Percentiles rank a stretch among this genome's conserved stretches.
phyloP scores from a whole-genome alignment of 2,329 filamentous ascomycete species.

The Pyrenochaeta sp. region DNA sequence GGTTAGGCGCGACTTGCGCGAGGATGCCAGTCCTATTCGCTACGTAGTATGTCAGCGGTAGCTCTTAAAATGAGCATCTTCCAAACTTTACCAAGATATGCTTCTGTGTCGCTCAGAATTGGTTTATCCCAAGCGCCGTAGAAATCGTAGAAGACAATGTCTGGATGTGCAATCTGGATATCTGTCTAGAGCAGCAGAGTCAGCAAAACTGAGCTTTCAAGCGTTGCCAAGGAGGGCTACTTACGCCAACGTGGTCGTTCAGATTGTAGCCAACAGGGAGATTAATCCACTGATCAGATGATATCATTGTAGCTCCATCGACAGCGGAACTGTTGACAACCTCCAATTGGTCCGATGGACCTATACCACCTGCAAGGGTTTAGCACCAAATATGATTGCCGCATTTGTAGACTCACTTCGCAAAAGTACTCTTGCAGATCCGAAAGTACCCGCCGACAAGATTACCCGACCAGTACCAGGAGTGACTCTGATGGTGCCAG shows the following conservation, averaged over 20 bases:
- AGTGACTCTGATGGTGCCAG: conserved; percentile 66
- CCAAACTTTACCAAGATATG: conserved; percentile 43
- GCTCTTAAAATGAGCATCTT: not conserved
- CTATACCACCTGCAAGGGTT: conserved; percentile 61
- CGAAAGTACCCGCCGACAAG: conserved; percentile 71
- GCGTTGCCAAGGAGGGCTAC: not conserved
- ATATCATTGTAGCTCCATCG: conserved; percentile 53
- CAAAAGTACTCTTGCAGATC: conserved; percentile 71
- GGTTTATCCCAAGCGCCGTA: conserved; percentile 63
- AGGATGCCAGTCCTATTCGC: conserved; percentile 63
- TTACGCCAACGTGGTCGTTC: conserved; percentile 59
- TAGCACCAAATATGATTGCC: not conserved
- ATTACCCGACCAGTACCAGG: conserved; percentile 68
- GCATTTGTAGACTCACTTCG: conserved; percentile 55
- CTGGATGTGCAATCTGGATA: conserved; percentile 58
- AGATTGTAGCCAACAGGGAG: conserved; percentile 58
- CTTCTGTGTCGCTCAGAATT: conserved; percentile 45
- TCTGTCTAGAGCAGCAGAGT: conserved; percentile 52
- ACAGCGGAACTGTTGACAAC: conserved; percentile 51
- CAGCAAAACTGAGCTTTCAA: not conserved
- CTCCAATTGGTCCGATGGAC: conserved; percentile 59
- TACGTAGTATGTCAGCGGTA: not conserved
- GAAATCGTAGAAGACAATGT: conserved; percentile 68
- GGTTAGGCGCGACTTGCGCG: conserved; percentile 69
- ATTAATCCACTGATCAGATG: conserved; percentile 55